phyloP scores from a whole-genome alignment of 208 protist species.

The Wallacemonas rigidus region DNA sequence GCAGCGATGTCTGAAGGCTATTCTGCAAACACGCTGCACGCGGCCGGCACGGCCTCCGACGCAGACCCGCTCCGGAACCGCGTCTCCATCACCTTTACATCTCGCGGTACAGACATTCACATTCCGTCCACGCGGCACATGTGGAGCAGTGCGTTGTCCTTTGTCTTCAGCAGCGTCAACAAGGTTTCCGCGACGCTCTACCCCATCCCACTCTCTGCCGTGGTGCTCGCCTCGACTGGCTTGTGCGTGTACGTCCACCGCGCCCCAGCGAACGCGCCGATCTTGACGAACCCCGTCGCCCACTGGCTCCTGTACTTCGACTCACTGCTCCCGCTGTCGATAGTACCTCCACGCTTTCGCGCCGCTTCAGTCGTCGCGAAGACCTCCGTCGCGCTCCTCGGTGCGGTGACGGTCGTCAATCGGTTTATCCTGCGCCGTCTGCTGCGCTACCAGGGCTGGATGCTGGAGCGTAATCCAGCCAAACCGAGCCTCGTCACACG shows the following conservation, averaged over 20 bases:
- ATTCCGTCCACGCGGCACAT: conserved; percentile 67
- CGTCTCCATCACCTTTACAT: conserved; percentile 40
- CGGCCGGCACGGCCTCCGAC: conserved; percentile 39
- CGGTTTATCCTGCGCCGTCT: conserved; percentile 66
- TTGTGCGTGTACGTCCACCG: conserved; percentile 47
- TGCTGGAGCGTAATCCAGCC: conserved; percentile 43
- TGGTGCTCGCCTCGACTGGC: conserved; percentile 38
- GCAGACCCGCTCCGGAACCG: conserved; percentile 51
- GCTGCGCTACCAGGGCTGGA: conserved; percentile 77
- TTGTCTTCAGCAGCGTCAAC: conserved; percentile 47
- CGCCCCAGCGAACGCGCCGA: conserved; percentile 32
- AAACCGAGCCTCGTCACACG: conserved; percentile 46
- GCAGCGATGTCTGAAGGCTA: conserved; percentile 61
- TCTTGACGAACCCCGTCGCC: conserved; percentile 35
- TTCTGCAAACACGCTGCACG: conserved; percentile 46
- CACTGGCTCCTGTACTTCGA: conserved; percentile 65
- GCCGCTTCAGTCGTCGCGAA: conserved; percentile 49
- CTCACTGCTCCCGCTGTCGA: conserved; percentile 39
- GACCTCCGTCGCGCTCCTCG: conserved; percentile 32
- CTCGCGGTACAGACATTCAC: conserved; percentile 68
- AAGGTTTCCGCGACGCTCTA: conserved; percentile 68
- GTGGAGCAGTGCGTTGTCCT: conserved; percentile 37
- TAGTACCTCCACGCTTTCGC: conserved; percentile 36
- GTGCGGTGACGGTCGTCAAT: conserved; percentile 52
- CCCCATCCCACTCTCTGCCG: conserved; percentile 53